A percentile compares a stretch with the other conserved stretches of the same genome.
phyloP scores from a whole-genome alignment of 805 yeast genomes.

The Jamesozyma rosinii region DNA sequence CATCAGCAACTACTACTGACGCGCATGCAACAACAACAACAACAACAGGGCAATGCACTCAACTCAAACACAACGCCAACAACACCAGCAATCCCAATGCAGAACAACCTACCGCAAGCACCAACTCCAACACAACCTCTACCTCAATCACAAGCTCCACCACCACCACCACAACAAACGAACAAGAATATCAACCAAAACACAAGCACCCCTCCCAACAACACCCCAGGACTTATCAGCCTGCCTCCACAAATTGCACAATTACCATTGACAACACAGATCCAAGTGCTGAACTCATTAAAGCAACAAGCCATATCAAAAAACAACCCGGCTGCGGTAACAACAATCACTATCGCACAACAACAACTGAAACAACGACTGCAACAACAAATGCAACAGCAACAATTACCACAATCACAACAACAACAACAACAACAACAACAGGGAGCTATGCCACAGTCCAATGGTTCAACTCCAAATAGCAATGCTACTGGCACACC shows the following conservation, averaged over 20 bases:
- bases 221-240: slow-evolving; percentile 9
- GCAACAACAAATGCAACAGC: slow-evolving; percentile 15
- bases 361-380: slow-evolving; percentile 25
- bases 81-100: neutral
- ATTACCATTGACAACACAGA: slow-evolving; percentile 27
- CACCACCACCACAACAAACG: slow-evolving; percentile 8
- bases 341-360: slow-evolving; percentile 25
- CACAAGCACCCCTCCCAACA: slow-evolving; percentile 4
- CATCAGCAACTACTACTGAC: slow-evolving; percentile 27
- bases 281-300: slow-evolving; percentile 24
- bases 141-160: slow-evolving; percentile 8
- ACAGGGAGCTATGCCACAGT: neutral
- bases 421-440: slow-evolving; percentile 4
- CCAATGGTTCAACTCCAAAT: neutral
- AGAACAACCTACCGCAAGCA: neutral
- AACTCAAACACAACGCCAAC: neutral
- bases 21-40: slow-evolving; percentile 25
- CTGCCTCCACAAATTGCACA: slow-evolving; percentile 31
- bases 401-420: slow-evolving; percentile 6
- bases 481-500: neutral
- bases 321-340: slow-evolving; percentile 25
- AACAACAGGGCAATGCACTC: slow-evolving; percentile 8
- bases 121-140: neutral
- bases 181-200: neutral
- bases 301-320: slow-evolving; percentile 29